Conservation (phyloP, 2,329 filamentous ascomycete genomes). For the Botryotinia calthae region DNA sequence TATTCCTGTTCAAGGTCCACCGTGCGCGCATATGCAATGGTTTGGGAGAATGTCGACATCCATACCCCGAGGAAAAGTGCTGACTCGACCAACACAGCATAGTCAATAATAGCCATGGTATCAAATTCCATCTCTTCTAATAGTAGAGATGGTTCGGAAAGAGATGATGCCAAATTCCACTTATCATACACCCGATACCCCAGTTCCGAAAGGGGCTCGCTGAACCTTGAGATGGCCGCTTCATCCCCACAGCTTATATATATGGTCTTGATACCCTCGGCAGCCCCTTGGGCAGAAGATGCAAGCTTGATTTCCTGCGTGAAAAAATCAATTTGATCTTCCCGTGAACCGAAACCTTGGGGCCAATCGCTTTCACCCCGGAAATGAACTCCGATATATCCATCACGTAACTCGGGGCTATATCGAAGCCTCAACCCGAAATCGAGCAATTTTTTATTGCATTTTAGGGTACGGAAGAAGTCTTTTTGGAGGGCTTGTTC, state of each 20-base stretch:
- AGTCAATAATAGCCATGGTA: constrained; percentile 29
- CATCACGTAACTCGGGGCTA: constrained; percentile 21
- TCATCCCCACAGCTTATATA: constrained; percentile 32
- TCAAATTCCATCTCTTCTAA: constrained; percentile 27
- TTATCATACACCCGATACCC: constrained; percentile 30
- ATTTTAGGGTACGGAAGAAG: constrained; percentile 29
- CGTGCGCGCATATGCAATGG: constrained; percentile 30
- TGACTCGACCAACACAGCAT: constrained; percentile 27
- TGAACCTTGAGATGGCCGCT: constrained; percentile 25
- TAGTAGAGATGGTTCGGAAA: not conserved
- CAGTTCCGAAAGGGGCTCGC: constrained; percentile 21
- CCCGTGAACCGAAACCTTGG: constrained; percentile 20
- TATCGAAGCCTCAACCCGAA: constrained; percentile 23
- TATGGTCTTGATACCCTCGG: constrained; percentile 19
- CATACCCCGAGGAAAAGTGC: constrained; percentile 27
- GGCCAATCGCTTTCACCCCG: constrained; percentile 33
- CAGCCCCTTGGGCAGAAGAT: not conserved
- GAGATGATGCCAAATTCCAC: constrained; percentile 17
- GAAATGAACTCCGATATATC: constrained; percentile 32
- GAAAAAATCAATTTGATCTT: constrained; percentile 28
- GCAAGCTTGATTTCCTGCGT: constrained; percentile 23
- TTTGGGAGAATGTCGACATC: constrained; percentile 30
- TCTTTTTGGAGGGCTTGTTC: constrained; percentile 29
- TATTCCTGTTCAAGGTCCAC: constrained; percentile 25
- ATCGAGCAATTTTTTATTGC: constrained; percentile 24